phyloP scores from a whole-genome alignment of 1,284 basidiomycete genomes.

The Trametes pubescens region DNA sequence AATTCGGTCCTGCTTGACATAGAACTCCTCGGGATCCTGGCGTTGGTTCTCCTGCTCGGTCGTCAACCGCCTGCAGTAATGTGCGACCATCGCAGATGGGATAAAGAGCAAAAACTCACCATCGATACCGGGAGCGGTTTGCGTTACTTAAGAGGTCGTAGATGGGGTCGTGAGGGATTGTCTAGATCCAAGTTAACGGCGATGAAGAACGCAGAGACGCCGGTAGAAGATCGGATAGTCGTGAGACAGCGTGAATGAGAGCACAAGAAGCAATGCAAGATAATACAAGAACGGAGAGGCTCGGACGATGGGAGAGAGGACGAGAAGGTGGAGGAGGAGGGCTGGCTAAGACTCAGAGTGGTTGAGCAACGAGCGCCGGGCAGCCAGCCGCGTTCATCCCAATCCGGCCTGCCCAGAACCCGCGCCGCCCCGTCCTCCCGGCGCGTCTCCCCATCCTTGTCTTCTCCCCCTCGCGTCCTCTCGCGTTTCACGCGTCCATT shows the following conservation, averaged over 20 bases:
- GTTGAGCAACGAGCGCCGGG: background rate
- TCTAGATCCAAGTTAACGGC: constrained; percentile 22
- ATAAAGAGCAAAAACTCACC: constrained; percentile 24
- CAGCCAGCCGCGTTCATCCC: constrained; percentile 26
- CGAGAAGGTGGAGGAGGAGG: constrained; percentile 15
- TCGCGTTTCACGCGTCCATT: background rate
- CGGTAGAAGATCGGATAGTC: constrained; percentile 25
- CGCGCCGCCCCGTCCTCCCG: constrained; percentile 11
- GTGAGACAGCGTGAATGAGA: constrained; percentile 23
- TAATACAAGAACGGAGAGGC: constrained; percentile 29
- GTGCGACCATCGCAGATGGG: constrained; percentile 21
- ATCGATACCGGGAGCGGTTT: constrained; percentile 15
- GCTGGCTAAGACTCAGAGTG: background rate
- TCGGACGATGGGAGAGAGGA: background rate
- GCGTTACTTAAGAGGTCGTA: constrained; percentile 31
- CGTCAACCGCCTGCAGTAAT: constrained; percentile 17
- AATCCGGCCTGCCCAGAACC: constrained; percentile 21
- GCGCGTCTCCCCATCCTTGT: background rate
- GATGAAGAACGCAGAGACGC: constrained; percentile 16
- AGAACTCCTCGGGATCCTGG: constrained; percentile 93
- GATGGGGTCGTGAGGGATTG: constrained; percentile 34
- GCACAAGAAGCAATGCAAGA: constrained; percentile 24
- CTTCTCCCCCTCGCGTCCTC: background rate
- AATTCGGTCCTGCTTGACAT: constrained; percentile 96
- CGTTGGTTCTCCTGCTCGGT: constrained; percentile 64